These are phyloP conservation scores for Sicyos edulis DNA, from an alignment of 306 rosid species.

Conservation along the genomic window DNA sequence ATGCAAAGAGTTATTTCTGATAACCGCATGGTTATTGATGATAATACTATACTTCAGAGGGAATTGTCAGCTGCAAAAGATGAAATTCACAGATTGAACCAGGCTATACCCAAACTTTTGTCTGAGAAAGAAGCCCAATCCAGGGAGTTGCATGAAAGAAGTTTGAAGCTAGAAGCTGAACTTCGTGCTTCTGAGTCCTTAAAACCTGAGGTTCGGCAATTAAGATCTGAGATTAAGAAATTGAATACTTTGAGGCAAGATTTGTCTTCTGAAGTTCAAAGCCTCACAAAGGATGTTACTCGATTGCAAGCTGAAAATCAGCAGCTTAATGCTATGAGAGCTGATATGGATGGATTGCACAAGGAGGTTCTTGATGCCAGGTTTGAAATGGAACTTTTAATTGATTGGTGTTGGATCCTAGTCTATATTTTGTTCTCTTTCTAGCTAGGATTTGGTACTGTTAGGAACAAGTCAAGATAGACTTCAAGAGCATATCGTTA, in stretches of 20 bases:
- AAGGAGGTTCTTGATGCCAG: slow-evolving; percentile 44
- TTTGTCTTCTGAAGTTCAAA: slow-evolving; percentile 37
- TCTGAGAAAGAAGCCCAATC: slow-evolving; percentile 32
- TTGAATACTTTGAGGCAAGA: slow-evolving; percentile 34
- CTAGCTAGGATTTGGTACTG: slow-evolving; percentile 16
- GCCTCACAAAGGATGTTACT: slow-evolving; percentile 36
- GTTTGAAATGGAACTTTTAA: slow-evolving; percentile 27
- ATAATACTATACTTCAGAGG: slow-evolving; percentile 39
- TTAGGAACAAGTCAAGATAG: background rate
- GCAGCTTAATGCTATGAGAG: slow-evolving; percentile 33
- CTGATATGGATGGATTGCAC: slow-evolving; percentile 36
- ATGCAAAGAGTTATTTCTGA: slow-evolving; percentile 35
- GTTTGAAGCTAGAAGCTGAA: slow-evolving; percentile 42
- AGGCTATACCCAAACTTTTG: slow-evolving; percentile 30
- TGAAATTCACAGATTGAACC: slow-evolving; percentile 36
- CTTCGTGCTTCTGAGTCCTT: slow-evolving; percentile 37
- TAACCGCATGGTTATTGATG: slow-evolving; percentile 37
- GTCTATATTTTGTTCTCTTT: slow-evolving; percentile 12
- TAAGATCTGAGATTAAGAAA: slow-evolving; percentile 39
- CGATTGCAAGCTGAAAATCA: slow-evolving; percentile 39
- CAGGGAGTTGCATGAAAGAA: slow-evolving; percentile 37
- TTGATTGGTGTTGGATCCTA: slow-evolving; percentile 17
- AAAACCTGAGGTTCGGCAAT: slow-evolving; percentile 36
- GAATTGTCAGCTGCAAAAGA: slow-evolving; percentile 41
- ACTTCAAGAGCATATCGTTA: slow-evolving; percentile 17